Base-by-base conservation (phyloP, 1,284 basidiomycete species). In the Pisolithus thermaeus region DNA sequence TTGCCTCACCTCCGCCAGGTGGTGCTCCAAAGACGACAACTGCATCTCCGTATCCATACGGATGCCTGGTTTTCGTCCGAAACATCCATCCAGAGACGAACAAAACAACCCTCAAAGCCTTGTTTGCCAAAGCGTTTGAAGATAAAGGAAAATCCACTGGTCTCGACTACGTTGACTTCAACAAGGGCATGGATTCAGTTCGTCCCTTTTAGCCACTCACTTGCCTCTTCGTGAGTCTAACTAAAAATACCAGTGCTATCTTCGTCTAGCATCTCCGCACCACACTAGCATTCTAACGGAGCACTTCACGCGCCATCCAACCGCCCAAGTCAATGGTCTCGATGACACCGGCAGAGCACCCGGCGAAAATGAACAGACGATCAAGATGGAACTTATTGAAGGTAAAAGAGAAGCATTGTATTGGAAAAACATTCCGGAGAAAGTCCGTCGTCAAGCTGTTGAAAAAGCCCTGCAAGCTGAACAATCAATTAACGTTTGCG, bases 401-500 rank as follows among this genome's bases (percentile, higher is more conserved):
- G 87, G 84, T 3, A 79, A 70, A 60, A 72, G 75, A 48, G 88
- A 90, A 59, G 78, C 77, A 55, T 51, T 90, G 18, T 91, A 90
- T 59, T 91, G 88, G 88, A 76, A 80, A 51, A 84, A 83, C 57
- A 79, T 90, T 0, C 88, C 88, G 0, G 78, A 83, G 59, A 89
- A 85, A 60, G 73, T 89, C 16, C 72, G 81, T 22, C 63, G 69
- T 46, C 75, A 79, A 58, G 86, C 87, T 0, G 78, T 89, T 25
- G 72, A 73, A 48, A 79, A 74, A 61, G 76, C 49, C 3, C 14
- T 62, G 25, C 48, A 54, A 16, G 49, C 39, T 7, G 47, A 51
- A 35, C 45, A 22, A 9, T 12, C 35, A 2, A 4, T 5, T 8
- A 14, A 35, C 12, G 12, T 35, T 35, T 35, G 11, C 32, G 8